Evolutionary conservation across 139 green algal species (phyloP).

Genomic region (Mesostigma viride): DNA sequence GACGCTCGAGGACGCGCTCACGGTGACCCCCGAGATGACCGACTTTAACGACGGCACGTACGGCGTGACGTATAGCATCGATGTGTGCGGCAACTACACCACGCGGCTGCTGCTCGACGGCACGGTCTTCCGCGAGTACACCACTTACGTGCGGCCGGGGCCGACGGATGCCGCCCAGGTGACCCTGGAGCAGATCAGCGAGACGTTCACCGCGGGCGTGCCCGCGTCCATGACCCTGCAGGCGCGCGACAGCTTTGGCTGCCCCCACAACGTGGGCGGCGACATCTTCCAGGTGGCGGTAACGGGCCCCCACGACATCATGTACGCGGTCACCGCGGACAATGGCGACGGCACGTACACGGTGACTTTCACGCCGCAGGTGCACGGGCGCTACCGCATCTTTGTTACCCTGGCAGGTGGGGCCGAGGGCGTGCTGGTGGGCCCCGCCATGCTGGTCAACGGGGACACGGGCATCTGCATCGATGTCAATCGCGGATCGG

Average conservation of each 20-base stretch:
- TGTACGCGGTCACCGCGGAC: not conserved
- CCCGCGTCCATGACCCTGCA: conserved; percentile 8
- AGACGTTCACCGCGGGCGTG: not conserved
- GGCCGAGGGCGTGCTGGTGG: no score
- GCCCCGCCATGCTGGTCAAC: not conserved
- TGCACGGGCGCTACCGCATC: conserved; percentile 2
- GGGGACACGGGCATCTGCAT: conserved; percentile 19
- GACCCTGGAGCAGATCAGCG: not conserved
- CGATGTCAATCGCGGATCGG: conserved; percentile 11
- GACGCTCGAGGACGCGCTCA: not conserved
- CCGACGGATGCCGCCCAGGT: not conserved
- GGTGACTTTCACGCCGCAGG: conserved; percentile 11
- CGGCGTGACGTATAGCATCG: no score
- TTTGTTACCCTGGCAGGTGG: conserved; percentile 4
- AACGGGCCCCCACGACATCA: conserved; percentile 15
- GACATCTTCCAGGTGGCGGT: conserved; percentile 10
- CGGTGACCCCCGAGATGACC: not conserved
- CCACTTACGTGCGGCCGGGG: not conserved
- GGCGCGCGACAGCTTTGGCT: conserved; percentile 15
- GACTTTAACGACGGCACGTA: conserved; percentile 27
- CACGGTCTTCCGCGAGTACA: no score
- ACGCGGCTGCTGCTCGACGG: no score
- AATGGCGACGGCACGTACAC: conserved; percentile 16
- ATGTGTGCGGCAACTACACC: no score
- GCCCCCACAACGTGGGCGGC: not conserved